Evolutionary conservation across 768 basidiomycete genomes (phyloP).

Genomic region (Lactarius hengduanensis): DNA sequence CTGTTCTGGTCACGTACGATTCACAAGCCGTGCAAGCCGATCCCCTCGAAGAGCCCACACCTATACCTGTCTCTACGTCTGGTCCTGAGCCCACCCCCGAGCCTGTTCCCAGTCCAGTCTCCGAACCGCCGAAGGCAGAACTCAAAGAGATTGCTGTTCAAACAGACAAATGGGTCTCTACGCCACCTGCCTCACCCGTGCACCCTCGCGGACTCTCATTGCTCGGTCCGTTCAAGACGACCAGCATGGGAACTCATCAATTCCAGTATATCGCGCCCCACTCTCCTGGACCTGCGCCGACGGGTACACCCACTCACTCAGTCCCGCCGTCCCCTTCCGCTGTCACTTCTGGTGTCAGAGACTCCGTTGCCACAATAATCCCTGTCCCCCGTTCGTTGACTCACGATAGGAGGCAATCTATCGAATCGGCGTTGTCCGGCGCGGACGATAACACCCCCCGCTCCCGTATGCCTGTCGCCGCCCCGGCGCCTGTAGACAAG

Average conservation of each 20-base stretch:
- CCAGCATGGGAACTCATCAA: conserved; percentile 60
- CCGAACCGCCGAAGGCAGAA: conserved; percentile 54
- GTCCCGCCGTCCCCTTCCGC: conserved; percentile 42
- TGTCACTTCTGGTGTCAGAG: conserved; percentile 50
- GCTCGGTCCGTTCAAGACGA: conserved; percentile 49
- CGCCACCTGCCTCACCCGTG: conserved; percentile 36
- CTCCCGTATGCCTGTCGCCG: conserved; percentile 61
- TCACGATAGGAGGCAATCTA: conserved; percentile 65
- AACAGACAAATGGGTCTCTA: conserved; percentile 69
- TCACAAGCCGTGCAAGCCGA: conserved; percentile 43
- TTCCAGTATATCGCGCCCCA: conserved; percentile 62
- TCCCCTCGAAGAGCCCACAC: conserved; percentile 29
- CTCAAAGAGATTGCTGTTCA: conserved; percentile 75
- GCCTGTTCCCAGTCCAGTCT: conserved; percentile 29
- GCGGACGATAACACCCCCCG: conserved; percentile 49
- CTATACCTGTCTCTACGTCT: background rate
- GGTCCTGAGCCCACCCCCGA: conserved; percentile 27
- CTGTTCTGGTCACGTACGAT: conserved; percentile 49
- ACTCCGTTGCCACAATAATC: conserved; percentile 50
- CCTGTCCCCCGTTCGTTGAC: conserved; percentile 50
- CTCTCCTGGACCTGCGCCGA: conserved; percentile 38
- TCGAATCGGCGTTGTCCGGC: conserved; percentile 65
- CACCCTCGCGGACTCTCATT: conserved; percentile 34
- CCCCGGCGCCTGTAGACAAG: conserved; percentile 62
- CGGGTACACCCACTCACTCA: conserved; percentile 38